Conservation (phyloP, 2,329 filamentous ascomycete species). For the Achaetomium macrosporum region DNA sequence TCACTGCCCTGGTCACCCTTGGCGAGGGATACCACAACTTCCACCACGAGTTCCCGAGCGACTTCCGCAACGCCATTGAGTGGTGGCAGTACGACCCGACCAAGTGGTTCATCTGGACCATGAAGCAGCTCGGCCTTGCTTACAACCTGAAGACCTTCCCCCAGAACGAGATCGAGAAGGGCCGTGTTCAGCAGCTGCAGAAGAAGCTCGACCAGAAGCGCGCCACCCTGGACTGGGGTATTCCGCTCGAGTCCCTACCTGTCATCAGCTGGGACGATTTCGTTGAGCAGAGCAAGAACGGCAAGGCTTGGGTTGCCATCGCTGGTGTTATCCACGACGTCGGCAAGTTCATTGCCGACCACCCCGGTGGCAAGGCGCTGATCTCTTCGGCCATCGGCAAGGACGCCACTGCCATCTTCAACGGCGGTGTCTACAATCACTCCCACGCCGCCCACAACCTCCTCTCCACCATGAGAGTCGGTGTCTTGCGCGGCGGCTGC, state of each 20-base stretch:
- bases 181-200: constrained; percentile 79
- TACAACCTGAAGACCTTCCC: constrained; percentile 89
- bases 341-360: constrained; percentile 76
- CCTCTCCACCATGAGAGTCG: constrained; percentile 80
- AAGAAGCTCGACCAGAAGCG: constrained; percentile 92
- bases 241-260: constrained; percentile 76
- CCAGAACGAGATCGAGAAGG: constrained; percentile 88
- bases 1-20: constrained; percentile 78
- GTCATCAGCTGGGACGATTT: constrained; percentile 86
- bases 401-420: constrained; percentile 86
- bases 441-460: constrained; percentile 87
- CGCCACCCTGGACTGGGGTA: constrained; percentile 75
- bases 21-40: constrained; percentile 91
- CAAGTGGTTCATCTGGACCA: constrained; percentile 81
- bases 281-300: constrained; percentile 68
- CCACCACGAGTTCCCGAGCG: constrained; percentile 89
- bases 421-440: constrained; percentile 84
- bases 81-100: constrained; percentile 92
- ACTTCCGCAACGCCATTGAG: constrained; percentile 86
- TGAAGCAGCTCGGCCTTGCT: constrained; percentile 79
- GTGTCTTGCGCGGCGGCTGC: constrained; percentile 78
- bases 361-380: constrained; percentile 85
- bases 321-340: constrained; percentile 85
- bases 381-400: constrained; percentile 79
- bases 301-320: constrained; percentile 69